Evolutionary conservation across 1,284 basidiomycete genomes (phyloP).

Genomic region (Marasmius oreades): DNA sequence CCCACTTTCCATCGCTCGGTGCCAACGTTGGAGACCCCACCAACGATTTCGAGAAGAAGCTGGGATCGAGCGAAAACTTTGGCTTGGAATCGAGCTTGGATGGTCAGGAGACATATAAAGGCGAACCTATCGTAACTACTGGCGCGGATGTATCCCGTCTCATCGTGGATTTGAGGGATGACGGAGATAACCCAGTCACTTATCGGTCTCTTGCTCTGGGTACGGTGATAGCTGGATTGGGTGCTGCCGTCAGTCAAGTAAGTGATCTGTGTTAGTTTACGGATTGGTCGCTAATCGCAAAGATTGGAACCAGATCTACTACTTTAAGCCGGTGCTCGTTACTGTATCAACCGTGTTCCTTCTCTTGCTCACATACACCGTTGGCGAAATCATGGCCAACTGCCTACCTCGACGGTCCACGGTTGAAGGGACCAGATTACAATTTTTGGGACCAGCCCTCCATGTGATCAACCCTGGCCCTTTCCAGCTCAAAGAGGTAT

Average conservation of each 20-base stretch:
- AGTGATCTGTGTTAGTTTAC: slow-evolving; percentile 13
- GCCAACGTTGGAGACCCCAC: neutral
- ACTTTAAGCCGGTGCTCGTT: slow-evolving; percentile 58
- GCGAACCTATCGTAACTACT: slow-evolving; percentile 45
- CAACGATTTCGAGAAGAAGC: neutral
- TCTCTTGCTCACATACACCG: slow-evolving; percentile 51
- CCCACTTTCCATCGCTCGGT: neutral
- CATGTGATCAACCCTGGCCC: slow-evolving; percentile 55
- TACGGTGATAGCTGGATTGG: slow-evolving; percentile 51
- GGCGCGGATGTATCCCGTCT: slow-evolving; percentile 59
- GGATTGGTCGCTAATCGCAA: neutral
- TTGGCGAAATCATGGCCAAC: slow-evolving; percentile 51
- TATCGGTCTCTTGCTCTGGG: slow-evolving; percentile 57
- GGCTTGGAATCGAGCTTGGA: neutral
- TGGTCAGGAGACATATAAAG: slow-evolving; percentile 15
- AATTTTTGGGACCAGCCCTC: slow-evolving; percentile 34
- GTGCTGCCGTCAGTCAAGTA: slow-evolving; percentile 48
- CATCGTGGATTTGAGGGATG: slow-evolving; percentile 59
- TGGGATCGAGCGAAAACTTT: neutral
- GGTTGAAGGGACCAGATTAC: slow-evolving; percentile 40
- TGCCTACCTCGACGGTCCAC: slow-evolving; percentile 35
- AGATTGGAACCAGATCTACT: slow-evolving; percentile 41
- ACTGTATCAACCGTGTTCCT: slow-evolving; percentile 56
- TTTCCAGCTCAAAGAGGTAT: slow-evolving; percentile 60
- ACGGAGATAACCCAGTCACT: slow-evolving; percentile 55